Evolutionary conservation across 2,329 filamentous ascomycete species (phyloP), one percentile per base, ranked within the genome.

Genomic region (Monosporascus sp.): DNA sequence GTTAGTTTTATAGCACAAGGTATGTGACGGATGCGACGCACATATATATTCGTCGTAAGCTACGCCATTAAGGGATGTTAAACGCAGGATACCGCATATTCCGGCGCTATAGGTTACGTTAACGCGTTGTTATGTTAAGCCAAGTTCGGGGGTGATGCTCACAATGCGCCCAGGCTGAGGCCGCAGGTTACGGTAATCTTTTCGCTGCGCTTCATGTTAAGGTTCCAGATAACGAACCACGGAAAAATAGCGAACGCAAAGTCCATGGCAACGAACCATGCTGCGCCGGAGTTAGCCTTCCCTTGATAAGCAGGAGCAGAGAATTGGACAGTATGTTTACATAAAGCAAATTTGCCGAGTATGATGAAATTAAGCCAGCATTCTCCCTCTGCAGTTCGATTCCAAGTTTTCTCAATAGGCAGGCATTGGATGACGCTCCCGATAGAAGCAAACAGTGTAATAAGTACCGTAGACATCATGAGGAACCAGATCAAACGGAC

Each of bases 121-220:
- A 27, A 2, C 9, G 26, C 26, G 26, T 3, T 27, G 26, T 2
- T 8, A 3, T n/a, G 26, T 9, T 8, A 9, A 27, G 26, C 26
- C 9, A 27, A 3, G 26, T 27, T 27, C 8, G 26, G 9, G 26
- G 48, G 48, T 3, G 59, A 56, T 8, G 58, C 67, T 61, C 60
- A 71, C 72, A 75, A 70, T 5, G 75, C 58, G 5, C 74, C 74
- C 3, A 76, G 56, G 45, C 74, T 76, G 44, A 77, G 69, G 50
- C 73, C 71, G 20, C 64, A 59, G 0, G 72, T 68, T 8, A 77
- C 69, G n/a, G 74, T 65, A 24, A 75, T 65, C 60, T 75, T 77
- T 43, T 78, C 74, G 17, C 72, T 66, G n/a, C 61, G 68, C 16
- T 71, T 70, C 72, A 77, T 77, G 35, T 73, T 70, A 7, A 77